Percentiles rank a stretch among this genome's conserved stretches.
phyloP scores from a whole-genome alignment of 306 rosid genomes.

The Malus orientalis region DNA sequence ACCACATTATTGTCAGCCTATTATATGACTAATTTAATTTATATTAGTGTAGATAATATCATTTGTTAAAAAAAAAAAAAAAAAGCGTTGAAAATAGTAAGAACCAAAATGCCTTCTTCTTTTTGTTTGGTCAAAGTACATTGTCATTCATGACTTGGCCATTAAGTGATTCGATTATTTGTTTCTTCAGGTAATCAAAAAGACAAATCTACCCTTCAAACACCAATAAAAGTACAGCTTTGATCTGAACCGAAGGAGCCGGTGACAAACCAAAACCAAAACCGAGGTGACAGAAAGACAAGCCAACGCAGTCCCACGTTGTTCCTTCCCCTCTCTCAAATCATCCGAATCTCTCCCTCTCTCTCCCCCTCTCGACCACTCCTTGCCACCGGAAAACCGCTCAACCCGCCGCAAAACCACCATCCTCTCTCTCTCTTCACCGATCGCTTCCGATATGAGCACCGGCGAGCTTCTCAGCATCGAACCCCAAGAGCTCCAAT shows the following conservation, averaged over 20 bases:
- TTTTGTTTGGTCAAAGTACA: too few relatives aligned
- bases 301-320: conserved; percentile 43
- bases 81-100: too few relatives aligned
- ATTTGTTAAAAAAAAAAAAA: too few relatives aligned
- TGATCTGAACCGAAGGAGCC: neutral
- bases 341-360: neutral
- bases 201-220: neutral
- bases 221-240: neutral
- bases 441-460: conserved; percentile 50
- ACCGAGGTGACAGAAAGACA: conserved; percentile 14
- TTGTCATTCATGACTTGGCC: too few relatives aligned
- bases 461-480: conserved; percentile 76
- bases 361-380: neutral
- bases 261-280: neutral
- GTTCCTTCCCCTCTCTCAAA: conserved; percentile 6
- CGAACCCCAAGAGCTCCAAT: conserved; percentile 80
- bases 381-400: conserved; percentile 16
- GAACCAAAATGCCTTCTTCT: too few relatives aligned
- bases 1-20: accelerated
- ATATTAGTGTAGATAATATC: too few relatives aligned
- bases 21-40: accelerated
- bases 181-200: too few relatives aligned
- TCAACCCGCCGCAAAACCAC: conserved; percentile 20
- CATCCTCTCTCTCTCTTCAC: conserved; percentile 6
- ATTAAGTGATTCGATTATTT: too few relatives aligned